Percentiles rank a stretch among this genome's conserved stretches.
These are phyloP conservation scores for Phytophthora boehmeriae DNA, from an alignment of 352 stramenopile genomes.

Conservation along the genomic window DNA sequence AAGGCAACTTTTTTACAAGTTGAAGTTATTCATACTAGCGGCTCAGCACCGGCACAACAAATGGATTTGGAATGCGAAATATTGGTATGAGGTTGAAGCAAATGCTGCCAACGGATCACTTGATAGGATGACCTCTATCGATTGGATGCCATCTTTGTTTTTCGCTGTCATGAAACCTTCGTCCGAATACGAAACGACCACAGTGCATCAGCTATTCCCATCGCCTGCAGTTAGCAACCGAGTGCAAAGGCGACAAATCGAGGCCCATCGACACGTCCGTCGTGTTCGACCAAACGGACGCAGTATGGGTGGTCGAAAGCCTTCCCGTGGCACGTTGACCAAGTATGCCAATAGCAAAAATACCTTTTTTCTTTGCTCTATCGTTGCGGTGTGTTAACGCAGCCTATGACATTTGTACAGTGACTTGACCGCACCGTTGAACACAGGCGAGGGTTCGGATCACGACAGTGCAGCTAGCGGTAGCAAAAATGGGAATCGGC, in stretches of 20 bases:
- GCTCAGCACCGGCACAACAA: no score
- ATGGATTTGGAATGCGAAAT: no score
- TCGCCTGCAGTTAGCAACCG: constrained; percentile 19
- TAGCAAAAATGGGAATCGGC: not conserved
- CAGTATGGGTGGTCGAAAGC: constrained; percentile 23
- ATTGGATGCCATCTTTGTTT: not conserved
- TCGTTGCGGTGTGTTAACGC: constrained; percentile 6
- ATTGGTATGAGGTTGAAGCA: no score
- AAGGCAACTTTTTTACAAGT: no score
- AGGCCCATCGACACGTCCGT: not conserved
- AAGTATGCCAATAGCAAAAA: constrained; percentile 6
- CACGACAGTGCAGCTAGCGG: constrained; percentile 11
- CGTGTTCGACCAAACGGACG: not conserved
- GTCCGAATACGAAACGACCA: constrained; percentile 33
- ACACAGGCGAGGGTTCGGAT: constrained; percentile 21
- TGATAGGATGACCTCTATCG: no score
- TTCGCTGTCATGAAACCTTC: constrained; percentile 31
- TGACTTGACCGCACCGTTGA: constrained; percentile 32
- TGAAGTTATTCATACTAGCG: no score
- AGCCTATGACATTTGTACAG: constrained; percentile 11
- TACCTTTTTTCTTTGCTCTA: not conserved
- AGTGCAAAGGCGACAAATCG: not conserved
- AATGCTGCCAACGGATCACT: not conserved
- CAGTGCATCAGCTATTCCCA: not conserved
- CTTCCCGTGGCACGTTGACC: constrained; percentile 12